phyloP scores from a whole-genome alignment of 1,139 yeast genomes.

The Lodderomyces beijingensis region DNA sequence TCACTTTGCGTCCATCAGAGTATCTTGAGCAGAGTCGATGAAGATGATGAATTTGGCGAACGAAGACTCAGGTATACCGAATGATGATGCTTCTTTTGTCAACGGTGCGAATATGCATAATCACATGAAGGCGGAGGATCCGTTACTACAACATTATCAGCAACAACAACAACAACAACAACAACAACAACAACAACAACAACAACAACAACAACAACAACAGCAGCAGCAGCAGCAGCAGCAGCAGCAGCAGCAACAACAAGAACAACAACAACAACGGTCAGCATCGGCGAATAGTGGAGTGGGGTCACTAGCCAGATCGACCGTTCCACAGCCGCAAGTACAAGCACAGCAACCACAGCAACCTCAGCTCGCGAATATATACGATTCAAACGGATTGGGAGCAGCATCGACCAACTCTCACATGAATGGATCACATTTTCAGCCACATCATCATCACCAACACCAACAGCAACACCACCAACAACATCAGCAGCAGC shows the following conservation, averaged over 20 bases:
- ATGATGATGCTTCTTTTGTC: conserved; percentile 19
- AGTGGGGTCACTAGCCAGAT: too few relatives aligned
- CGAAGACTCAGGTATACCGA: conserved; percentile 24
- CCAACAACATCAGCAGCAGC: conserved; percentile 5
- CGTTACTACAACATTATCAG: conserved; percentile 12
- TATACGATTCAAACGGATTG: not conserved
- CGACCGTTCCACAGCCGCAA: too few relatives aligned
- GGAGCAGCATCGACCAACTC: not conserved
- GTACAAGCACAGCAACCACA: not conserved
- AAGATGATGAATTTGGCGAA: conserved; percentile 24
- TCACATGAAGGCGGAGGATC: conserved; percentile 17
- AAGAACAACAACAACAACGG: too few relatives aligned
- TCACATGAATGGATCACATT: conserved; percentile 4
- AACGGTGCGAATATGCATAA: conserved; percentile 8
- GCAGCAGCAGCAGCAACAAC: conserved; percentile 7
- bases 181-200: conserved; percentile 9
- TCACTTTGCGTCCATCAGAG: too few relatives aligned
- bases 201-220: conserved; percentile 11
- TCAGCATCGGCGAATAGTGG: too few relatives aligned
- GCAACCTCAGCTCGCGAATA: not conserved
- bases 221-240: conserved; percentile 13
- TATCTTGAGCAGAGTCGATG: not conserved
- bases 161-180: conserved; percentile 10
- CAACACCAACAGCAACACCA: conserved; percentile 9
- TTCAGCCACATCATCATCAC: conserved; percentile 6